A percentile compares a stretch with the other conserved stretches of the same genome.
Evolutionary conservation across 345 rosid genomes (phyloP).

Genomic region (Conringia planisiliqua): DNA sequence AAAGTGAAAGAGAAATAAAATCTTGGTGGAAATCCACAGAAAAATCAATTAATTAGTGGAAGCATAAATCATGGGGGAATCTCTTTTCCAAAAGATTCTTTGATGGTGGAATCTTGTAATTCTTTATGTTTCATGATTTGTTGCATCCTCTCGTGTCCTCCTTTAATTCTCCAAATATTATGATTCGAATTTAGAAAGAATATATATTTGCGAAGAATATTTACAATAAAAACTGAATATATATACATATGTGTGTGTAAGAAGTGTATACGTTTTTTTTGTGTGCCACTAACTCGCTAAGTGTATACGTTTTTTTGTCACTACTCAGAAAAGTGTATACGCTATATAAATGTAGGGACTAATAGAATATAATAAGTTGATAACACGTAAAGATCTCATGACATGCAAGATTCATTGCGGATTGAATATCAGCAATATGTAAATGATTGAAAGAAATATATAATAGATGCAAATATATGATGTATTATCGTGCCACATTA

Average conservation of each 20-base stretch:
- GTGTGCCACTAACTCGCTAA: slow-evolving; percentile 6
- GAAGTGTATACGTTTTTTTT: slow-evolving; percentile 16
- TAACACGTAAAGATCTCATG: slow-evolving; percentile 27
- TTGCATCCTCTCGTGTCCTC: slow-evolving; percentile 27
- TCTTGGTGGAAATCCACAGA: slow-evolving; percentile 31
- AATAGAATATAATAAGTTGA: not conserved
- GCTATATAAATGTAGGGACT: slow-evolving; percentile 3
- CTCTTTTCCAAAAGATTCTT: slow-evolving; percentile 27
- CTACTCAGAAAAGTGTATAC: slow-evolving; percentile 16
- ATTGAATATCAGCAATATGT: not conserved
- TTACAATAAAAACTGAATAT: slow-evolving; percentile 15
- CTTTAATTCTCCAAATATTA: slow-evolving; percentile 12
- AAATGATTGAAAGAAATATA: slow-evolving; percentile 12
- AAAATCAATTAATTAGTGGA: slow-evolving; percentile 27
- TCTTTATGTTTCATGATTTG: slow-evolving; percentile 26
- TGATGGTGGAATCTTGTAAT: slow-evolving; percentile 19
- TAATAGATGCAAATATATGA: not conserved
- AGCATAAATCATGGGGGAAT: slow-evolving; percentile 32
- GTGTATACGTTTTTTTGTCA: slow-evolving; percentile 24
- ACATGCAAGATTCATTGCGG: slow-evolving; percentile 32
- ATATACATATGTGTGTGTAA: not conserved
- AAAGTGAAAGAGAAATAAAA: slow-evolving; percentile 8
- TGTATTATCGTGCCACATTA: not conserved
- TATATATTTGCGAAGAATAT: not conserved
- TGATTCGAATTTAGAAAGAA: not conserved